phyloP scores from a whole-genome alignment of 345 rosid species.

The Sonneratia caseolaris region DNA sequence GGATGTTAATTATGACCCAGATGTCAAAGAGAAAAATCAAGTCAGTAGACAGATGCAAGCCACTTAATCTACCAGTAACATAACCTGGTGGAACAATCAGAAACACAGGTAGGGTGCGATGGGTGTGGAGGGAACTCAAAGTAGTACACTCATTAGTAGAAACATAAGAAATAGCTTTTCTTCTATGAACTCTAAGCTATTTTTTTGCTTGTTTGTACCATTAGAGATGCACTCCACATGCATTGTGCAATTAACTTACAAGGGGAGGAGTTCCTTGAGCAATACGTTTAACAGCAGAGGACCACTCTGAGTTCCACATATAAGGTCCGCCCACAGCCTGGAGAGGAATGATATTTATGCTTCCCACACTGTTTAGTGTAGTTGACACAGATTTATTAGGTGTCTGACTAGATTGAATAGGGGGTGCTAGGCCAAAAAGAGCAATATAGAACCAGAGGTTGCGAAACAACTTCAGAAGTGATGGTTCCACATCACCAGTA shows the following conservation, averaged over 20 bases:
- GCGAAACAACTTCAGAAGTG: conserved; percentile 88
- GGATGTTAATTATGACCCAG: neutral
- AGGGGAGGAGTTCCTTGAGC: conserved; percentile 99
- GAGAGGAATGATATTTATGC: conserved; percentile 57
- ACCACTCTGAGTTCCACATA: conserved; percentile 83
- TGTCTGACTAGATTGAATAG: conserved; percentile 49
- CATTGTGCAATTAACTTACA: conserved; percentile 42
- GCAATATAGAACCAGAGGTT: conserved; percentile 98
- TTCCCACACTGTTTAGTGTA: conserved; percentile 66
- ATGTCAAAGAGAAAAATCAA: neutral
- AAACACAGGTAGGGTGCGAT: neutral
- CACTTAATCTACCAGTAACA: neutral
- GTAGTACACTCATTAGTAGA: neutral
- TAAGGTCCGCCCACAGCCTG: conserved; percentile 98
- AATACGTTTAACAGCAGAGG: conserved; percentile 78
- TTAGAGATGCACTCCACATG: neutral
- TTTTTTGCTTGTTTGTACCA: neutral
- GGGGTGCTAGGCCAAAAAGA: conserved; percentile 96
- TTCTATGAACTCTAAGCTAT: neutral
- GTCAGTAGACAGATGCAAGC: neutral
- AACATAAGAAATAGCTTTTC: neutral
- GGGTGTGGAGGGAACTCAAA: neutral
- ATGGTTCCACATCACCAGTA: conserved; percentile 71
- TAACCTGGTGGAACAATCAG: neutral
- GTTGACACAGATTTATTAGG: conserved; percentile 66